Conservation (phyloP, 2,329 filamentous ascomycete genomes). For the Aspergillus phoenicis region DNA sequence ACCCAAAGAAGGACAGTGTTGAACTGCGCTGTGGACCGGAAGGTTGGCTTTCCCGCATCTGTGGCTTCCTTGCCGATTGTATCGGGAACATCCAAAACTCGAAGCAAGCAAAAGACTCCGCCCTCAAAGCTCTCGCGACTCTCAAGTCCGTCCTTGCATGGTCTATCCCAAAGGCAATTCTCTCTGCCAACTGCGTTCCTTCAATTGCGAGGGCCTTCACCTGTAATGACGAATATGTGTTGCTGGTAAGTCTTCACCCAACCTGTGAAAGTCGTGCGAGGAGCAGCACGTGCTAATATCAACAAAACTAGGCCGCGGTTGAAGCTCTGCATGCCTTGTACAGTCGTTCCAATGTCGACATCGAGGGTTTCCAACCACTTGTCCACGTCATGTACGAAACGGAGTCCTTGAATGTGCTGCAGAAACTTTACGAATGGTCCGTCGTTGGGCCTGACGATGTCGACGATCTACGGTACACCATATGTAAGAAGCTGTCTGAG, state of each 20-base stretch:
- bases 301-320: slow-evolving; percentile 66
- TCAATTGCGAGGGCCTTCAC: slow-evolving; percentile 72
- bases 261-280: slow-evolving; percentile 3
- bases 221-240: slow-evolving; percentile 68
- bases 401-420: slow-evolving; percentile 71
- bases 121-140: slow-evolving; percentile 74
- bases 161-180: slow-evolving; percentile 82
- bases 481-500: slow-evolving; percentile 93
- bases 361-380: slow-evolving; percentile 76
- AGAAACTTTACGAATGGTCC: slow-evolving; percentile 77
- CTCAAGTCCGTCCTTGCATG: slow-evolving; percentile 80
- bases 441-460: slow-evolving; percentile 77
- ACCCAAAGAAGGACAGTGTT: slow-evolving; percentile 71
- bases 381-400: slow-evolving; percentile 77
- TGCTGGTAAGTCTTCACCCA: slow-evolving; percentile 61
- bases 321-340: slow-evolving; percentile 85
- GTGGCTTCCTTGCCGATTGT: slow-evolving; percentile 72
- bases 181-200: slow-evolving; percentile 68
- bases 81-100: slow-evolving; percentile 67
- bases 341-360: slow-evolving; percentile 70
- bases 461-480: slow-evolving; percentile 87
- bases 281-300: slow-evolving; percentile 1
- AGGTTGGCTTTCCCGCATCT: slow-evolving; percentile 83
- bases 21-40: slow-evolving; percentile 76
- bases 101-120: slow-evolving; percentile 68